Evolutionary conservation across 495 filamentous ascomycete species (phyloP).

Genomic region (Penicillium flavigenum): DNA sequence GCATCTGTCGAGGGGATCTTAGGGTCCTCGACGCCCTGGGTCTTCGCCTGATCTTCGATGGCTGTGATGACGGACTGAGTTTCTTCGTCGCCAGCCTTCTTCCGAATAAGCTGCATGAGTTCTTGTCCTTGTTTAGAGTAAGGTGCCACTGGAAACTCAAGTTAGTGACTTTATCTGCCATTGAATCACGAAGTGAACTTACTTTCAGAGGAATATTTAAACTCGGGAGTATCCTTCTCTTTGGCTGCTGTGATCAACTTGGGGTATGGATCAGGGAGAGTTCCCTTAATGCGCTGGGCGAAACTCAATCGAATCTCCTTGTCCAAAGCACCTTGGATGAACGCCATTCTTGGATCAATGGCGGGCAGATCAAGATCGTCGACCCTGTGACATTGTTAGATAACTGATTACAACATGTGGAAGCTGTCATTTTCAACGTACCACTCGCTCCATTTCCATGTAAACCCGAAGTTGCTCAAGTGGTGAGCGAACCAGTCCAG

Average conservation of each 20-base stretch:
- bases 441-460: constrained; percentile 99
- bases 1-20: constrained; percentile 84
- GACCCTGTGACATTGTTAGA: constrained; percentile 48
- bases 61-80: constrained; percentile 71
- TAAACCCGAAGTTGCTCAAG: constrained; percentile 97
- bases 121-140: constrained; percentile 79
- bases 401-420: background rate
- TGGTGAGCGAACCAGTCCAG: constrained; percentile 98
- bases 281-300: constrained; percentile 91
- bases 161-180: background rate
- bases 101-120: constrained; percentile 72
- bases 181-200: constrained; percentile 29
- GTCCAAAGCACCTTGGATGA: constrained; percentile 85
- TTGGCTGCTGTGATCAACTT: constrained; percentile 78
- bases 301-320: constrained; percentile 98
- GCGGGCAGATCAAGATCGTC: constrained; percentile 77
- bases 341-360: constrained; percentile 85
- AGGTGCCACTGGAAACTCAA: constrained; percentile 59
- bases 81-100: constrained; percentile 79
- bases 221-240: constrained; percentile 89
- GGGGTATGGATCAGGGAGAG: constrained; percentile 82
- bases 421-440: constrained; percentile 31
- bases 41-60: constrained; percentile 73
- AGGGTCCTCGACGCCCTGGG: constrained; percentile 64
- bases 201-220: constrained; percentile 85